These are phyloP conservation scores for Tillandsia fasciculata DNA, from an alignment of 176 grass and related monocot species.

Conservation along the genomic window DNA sequence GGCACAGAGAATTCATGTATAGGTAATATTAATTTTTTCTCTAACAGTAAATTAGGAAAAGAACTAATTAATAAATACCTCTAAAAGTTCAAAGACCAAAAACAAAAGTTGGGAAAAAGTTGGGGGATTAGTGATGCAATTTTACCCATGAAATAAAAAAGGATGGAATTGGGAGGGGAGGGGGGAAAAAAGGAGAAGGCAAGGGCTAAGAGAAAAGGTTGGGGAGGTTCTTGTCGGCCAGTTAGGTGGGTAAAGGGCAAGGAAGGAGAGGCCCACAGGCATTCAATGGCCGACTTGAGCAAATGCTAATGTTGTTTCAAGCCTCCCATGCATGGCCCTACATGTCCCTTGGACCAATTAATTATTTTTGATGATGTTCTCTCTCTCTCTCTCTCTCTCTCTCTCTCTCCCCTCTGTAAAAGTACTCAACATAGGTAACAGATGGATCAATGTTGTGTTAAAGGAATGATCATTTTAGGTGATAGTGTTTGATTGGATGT, in stretches of 20 bases:
- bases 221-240: conserved; percentile 5
- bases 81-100: too few relatives aligned
- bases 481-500: too few relatives aligned
- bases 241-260: conserved; percentile 1
- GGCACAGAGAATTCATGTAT: too few relatives aligned
- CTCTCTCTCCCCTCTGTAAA: not conserved
- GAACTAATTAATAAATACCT: too few relatives aligned
- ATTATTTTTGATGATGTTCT: not conserved
- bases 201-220: not conserved
- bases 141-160: conserved; percentile 8
- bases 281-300: conserved; percentile 29
- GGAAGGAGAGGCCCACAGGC: conserved; percentile 1
- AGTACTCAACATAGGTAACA: not conserved
- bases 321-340: not conserved
- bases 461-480: too few relatives aligned
- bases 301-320: conserved; percentile 18
- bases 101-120: not conserved
- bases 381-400: not conserved
- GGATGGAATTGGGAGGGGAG: not conserved
- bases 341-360: not conserved
- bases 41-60: too few relatives aligned
- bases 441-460: too few relatives aligned
- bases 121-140: conserved; percentile 18
- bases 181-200: conserved; percentile 8
- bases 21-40: too few relatives aligned